These are phyloP conservation scores for Calonectria honghensis DNA, from an alignment of 2,329 filamentous ascomycete species.

Conservation along the genomic window DNA sequence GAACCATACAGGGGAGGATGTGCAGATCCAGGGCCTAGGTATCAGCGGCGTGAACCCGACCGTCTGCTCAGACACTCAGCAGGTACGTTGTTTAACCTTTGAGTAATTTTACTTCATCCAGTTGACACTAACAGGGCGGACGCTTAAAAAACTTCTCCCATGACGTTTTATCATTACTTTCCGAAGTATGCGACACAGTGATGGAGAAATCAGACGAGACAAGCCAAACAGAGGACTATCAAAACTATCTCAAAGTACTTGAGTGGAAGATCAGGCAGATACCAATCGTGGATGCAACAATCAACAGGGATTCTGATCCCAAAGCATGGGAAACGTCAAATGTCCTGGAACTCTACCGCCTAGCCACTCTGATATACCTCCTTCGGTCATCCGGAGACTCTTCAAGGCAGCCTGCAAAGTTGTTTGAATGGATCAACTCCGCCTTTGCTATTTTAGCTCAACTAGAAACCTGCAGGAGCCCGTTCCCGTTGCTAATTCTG, in stretches of 20 bases:
- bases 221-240: conserved; percentile 18
- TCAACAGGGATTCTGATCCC: neutral
- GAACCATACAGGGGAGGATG: neutral
- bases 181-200: conserved; percentile 24
- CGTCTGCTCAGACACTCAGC: neutral
- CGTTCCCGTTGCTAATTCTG: conserved; percentile 28
- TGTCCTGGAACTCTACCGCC: conserved; percentile 20
- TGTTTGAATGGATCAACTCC: neutral
- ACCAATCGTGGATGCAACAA: neutral
- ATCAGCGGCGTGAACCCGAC: conserved; percentile 9
- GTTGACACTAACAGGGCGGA: conserved; percentile 6
- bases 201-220: conserved; percentile 15
- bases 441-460: conserved; percentile 4
- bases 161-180: conserved; percentile 13
- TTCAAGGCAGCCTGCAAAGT: neutral
- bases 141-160: conserved; percentile 10
- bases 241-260: conserved; percentile 24
- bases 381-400: neutral
- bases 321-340: neutral
- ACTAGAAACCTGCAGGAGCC: conserved; percentile 3
- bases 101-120: neutral
- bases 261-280: conserved; percentile 25
- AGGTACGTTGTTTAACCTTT: neutral
- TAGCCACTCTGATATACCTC: conserved; percentile 21
- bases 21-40: neutral